These are phyloP conservation scores for Mycena pura DNA, from an alignment of 768 basidiomycete species.

Conservation along the genomic window DNA sequence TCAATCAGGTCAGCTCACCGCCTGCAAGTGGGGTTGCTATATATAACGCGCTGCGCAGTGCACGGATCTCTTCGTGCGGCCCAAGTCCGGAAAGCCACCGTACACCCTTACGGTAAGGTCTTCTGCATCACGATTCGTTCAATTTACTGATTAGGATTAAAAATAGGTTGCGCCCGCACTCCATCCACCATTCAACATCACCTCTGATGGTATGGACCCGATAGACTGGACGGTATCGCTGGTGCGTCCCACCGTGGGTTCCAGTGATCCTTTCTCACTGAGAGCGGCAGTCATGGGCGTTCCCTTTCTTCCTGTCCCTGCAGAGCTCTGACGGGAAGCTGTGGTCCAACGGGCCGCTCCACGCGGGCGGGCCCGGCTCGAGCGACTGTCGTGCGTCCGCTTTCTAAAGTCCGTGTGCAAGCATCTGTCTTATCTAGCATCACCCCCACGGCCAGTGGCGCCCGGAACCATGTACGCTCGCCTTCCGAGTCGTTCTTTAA, in stretches of 20 bases:
- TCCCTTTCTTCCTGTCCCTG: slow-evolving; percentile 57
- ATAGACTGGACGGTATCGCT: slow-evolving; percentile 50
- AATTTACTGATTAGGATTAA: neutral
- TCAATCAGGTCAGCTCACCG: slow-evolving; percentile 46
- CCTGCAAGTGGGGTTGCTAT: no score
- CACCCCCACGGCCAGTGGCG: slow-evolving; percentile 30
- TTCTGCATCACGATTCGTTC: neutral
- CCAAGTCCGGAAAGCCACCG: slow-evolving; percentile 53
- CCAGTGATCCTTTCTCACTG: neutral
- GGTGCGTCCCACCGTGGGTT: slow-evolving; percentile 30
- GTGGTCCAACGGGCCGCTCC: slow-evolving; percentile 60
- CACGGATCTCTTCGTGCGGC: slow-evolving; percentile 50
- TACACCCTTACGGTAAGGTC: slow-evolving; percentile 51
- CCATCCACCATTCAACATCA: slow-evolving; percentile 60
- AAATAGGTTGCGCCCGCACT: slow-evolving; percentile 58
- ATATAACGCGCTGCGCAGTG: slow-evolving; percentile 43
- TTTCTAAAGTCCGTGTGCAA: neutral
- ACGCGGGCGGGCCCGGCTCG: slow-evolving; percentile 47
- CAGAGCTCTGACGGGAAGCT: slow-evolving; percentile 50
- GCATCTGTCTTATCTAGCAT: neutral
- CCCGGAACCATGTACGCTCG: slow-evolving; percentile 42
- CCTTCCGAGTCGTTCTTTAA: neutral
- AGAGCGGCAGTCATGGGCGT: slow-evolving; percentile 46
- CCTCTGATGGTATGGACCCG: slow-evolving; percentile 42
- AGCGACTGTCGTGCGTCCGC: slow-evolving; percentile 39